Evolutionary conservation across 345 rosid species (phyloP), one percentile per base, ranked within the genome.

Genomic region (Punica granatum): DNA sequence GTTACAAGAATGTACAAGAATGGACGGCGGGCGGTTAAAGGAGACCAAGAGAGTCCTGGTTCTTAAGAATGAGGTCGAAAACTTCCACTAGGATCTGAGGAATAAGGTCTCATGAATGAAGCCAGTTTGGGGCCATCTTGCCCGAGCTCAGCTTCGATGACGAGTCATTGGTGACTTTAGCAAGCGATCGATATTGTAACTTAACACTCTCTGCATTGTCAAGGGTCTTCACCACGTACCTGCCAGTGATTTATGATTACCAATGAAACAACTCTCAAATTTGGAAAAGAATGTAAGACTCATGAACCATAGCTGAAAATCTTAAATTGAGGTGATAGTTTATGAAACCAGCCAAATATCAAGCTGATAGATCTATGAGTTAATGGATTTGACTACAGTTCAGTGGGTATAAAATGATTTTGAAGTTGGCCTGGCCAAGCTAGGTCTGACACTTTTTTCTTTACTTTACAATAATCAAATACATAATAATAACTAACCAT

Each of bases 181-280:
- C 88, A 18, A 88, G 90, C 15, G 96, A 92, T 26, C 92, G 90
- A 73, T 92, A 91, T 77, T 92, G 96, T 77, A 92, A 72, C 75
- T 92, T 92, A 15, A 90, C 91, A 73, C 96, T 85, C 84, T 90
- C 96, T 39, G 91, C 91, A 69, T 92, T 86, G 83, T 92, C 98
- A 77, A 88, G 62, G 42, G 96, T 92, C 82, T 92, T 92, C 73
- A 89, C 96, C 63, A 92, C 96, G 58, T 92, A 92, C 97, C 97
- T 91, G 77, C 36, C 44, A 67, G 15, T 70, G 31, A 65, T 60
- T 23, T 39, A 41, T 49, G 18, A 35, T 60, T 36, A 65, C 64
- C 19, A 15, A 31, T 28, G 33, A 56, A 54, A 25, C 25, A 37
- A 49, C 18, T 19, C 34, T 34, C 25, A 10, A 9, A 49, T 3